Percentiles rank a stretch among this genome's conserved stretches.
These are phyloP conservation scores for Alternaria sp. DNA, from an alignment of 2,329 filamentous ascomycete genomes.

Conservation along the genomic window DNA sequence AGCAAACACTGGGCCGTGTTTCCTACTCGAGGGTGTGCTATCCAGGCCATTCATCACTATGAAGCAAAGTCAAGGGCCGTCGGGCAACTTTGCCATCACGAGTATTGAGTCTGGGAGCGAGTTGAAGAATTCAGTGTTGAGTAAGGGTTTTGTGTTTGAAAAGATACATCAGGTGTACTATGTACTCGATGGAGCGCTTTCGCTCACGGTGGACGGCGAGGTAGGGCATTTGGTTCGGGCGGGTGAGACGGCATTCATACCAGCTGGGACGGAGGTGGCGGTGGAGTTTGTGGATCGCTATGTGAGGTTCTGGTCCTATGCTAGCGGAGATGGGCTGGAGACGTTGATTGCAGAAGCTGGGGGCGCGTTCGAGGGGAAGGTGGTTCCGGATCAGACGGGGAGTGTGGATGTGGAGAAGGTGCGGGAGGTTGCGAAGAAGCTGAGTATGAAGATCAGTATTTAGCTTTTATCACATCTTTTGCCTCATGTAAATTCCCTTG, in stretches of 20 bases:
- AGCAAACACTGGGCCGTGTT: conserved; percentile 25
- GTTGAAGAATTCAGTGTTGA: conserved; percentile 9
- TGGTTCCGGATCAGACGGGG: conserved; percentile 19
- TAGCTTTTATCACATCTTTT: background rate
- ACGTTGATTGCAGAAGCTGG: conserved; percentile 23
- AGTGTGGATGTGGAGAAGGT: conserved; percentile 3
- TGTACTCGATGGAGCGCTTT: conserved; percentile 23
- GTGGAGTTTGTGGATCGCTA: conserved; percentile 24
- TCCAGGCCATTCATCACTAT: conserved; percentile 24
- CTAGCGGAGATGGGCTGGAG: conserved; percentile 27
- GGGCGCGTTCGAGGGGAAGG: conserved; percentile 17
- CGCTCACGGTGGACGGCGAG: conserved; percentile 11
- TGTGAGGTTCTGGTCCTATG: conserved; percentile 26
- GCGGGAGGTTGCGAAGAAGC: background rate
- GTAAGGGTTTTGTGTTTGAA: conserved; percentile 17
- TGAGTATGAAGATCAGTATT: background rate
- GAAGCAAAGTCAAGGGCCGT: conserved; percentile 14
- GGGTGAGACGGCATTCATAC: conserved; percentile 26
- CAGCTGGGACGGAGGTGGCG: conserved; percentile 19
- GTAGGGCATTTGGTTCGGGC: conserved; percentile 18
- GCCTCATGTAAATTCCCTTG: background rate
- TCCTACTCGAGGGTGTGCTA: conserved; percentile 23
- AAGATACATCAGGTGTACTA: conserved; percentile 25
- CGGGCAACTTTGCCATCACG: conserved; percentile 25
- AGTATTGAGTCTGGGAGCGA: conserved; percentile 28